phyloP scores from a whole-genome alignment of 352 stramenopile genomes.

The Phytophthora melonis region DNA sequence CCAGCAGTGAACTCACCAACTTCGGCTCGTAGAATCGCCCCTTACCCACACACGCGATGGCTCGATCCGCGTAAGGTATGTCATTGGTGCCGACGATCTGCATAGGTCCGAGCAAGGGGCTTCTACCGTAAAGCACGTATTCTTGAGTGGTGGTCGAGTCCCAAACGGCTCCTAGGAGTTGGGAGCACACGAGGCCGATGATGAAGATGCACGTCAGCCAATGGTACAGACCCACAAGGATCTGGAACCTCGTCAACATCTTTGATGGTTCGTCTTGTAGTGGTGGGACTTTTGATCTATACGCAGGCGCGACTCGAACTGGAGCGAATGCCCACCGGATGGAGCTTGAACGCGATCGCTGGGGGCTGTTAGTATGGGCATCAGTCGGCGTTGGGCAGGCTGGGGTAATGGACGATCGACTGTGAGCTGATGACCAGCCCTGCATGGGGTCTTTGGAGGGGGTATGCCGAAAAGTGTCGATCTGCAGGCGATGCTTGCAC shows the following conservation, averaged over 20 bases:
- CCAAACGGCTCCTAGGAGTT: slow-evolving; percentile 43
- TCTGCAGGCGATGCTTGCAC: not conserved
- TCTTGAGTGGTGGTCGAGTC: not conserved
- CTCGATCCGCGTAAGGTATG: slow-evolving; percentile 47
- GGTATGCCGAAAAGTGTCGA: not conserved
- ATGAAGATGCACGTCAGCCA: slow-evolving; percentile 39
- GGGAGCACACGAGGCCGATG: slow-evolving; percentile 28
- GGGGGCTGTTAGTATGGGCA: not conserved
- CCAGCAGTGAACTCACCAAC: slow-evolving; percentile 36
- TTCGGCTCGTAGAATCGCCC: slow-evolving; percentile 33
- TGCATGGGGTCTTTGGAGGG: not conserved
- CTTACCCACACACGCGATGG: slow-evolving; percentile 39
- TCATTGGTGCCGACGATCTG: slow-evolving; percentile 46
- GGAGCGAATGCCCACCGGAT: not conserved
- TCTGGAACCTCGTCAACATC: not conserved
- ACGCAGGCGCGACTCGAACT: not conserved
- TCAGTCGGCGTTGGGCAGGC: not conserved
- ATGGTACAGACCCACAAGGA: not conserved
- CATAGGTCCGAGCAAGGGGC: slow-evolving; percentile 1
- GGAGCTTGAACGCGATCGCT: not conserved
- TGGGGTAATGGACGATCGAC: not conserved
- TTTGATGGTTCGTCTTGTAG: not conserved
- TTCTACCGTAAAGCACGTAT: slow-evolving; percentile 12
- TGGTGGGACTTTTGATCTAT: not conserved
- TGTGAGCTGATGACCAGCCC: not conserved